These are phyloP conservation scores for Pleurozium schreberi DNA, from an alignment of 225 moss, liverwort and hornwort genomes.

Conservation along the genomic window DNA sequence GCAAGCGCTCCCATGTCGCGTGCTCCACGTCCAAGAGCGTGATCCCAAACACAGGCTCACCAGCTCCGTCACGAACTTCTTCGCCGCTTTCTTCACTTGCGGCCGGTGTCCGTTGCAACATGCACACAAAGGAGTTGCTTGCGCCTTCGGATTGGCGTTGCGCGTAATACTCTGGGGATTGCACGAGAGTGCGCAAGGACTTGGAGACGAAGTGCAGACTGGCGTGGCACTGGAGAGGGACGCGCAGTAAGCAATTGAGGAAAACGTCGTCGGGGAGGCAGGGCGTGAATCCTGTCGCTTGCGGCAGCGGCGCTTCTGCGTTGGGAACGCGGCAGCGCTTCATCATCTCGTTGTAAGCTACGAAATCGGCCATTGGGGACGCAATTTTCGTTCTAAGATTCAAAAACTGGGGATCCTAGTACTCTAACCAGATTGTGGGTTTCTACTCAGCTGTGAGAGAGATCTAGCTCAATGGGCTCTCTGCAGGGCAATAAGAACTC, in stretches of 20 bases:
- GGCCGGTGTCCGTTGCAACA: constrained; percentile 34
- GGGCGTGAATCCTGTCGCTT: background rate
- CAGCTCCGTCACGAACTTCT: background rate
- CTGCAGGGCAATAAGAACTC: background rate
- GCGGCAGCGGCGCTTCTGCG: background rate
- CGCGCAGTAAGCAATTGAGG: background rate
- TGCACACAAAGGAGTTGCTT: constrained; percentile 43
- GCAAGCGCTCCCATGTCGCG: constrained; percentile 52
- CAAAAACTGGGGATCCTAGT: background rate
- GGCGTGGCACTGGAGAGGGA: background rate
- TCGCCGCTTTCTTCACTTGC: background rate
- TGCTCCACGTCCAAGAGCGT: constrained; percentile 36
- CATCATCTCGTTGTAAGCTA: constrained; percentile 13
- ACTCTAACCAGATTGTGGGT: background rate
- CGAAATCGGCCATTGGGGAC: background rate
- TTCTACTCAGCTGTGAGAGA: background rate
- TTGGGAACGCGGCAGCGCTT: background rate
- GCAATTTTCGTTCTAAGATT: background rate
- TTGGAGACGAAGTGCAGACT: background rate
- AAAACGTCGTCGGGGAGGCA: background rate
- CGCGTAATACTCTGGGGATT: background rate
- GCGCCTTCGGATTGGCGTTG: constrained; percentile 21
- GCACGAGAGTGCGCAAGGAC: background rate
- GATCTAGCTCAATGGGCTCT: background rate
- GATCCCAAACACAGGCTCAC: constrained; percentile 31